Base-by-base conservation (phyloP, 148 eudicot genomes). In the Gaultheria prostrata region DNA sequence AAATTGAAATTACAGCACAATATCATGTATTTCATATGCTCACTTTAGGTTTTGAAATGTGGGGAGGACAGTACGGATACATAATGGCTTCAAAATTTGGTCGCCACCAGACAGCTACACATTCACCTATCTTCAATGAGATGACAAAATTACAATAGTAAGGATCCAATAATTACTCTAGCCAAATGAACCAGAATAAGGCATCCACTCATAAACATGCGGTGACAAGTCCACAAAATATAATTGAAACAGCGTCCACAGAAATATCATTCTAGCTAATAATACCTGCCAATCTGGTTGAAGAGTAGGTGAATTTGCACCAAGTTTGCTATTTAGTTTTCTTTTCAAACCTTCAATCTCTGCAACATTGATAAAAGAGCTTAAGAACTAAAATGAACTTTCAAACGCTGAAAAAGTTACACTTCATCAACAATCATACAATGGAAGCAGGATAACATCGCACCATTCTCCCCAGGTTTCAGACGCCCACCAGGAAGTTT, bases 401-500 rank as follows among this genome's bases (percentile, higher is more conserved):
- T 43, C 33, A 35, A 67, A 80, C 26, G 17, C n/a, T 49, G 46
- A 32, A 56, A 28, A 61, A 46, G 43, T 39, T 56, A 11, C 10
- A 65, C 20, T 65, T 45, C 48, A 32, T 9, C 24, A 28, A 39
- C 15, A 24, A 8, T 26, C 24, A 78, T 49, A 39, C 53, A 61
- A 28, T 4, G 43, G 63, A 56, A 72, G 26, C 8, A 30, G 18
- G 53, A 74, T 21, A 51, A 78, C 56, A 81, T 33, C 70, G 51
- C 86, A 94, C 98, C 98, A 88, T 92, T 94, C 89, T 95, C 98
- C 79, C 98, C 98, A 46, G 98, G 97, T 88, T 93, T 95, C 88
- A 96, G 82, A 63, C 98, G 94, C 30, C 98, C 98, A 70, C 98
- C 98, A 49, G 98, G 98, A 86, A 96, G 98, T 86, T 96, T 96